Evolutionary conservation across 441 rosid species (phyloP), one percentile per base, ranked within the genome.

Genomic region (Gossypium armourianum): DNA sequence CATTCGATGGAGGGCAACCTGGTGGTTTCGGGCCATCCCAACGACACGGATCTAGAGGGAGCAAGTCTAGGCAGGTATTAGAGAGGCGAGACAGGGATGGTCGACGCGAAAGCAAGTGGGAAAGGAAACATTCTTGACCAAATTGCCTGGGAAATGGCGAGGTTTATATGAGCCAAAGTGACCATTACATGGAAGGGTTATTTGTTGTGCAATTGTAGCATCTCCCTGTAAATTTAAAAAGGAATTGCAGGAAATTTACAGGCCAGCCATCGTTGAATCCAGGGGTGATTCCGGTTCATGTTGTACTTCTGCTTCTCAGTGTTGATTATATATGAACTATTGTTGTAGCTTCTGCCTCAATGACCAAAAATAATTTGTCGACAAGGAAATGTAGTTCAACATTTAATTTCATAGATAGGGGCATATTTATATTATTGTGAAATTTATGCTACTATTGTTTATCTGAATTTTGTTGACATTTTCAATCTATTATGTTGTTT

Each of bases 91-190:
- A 88, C 54, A 85, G 92, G 63, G 96, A 86, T 43, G 82, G 88
- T 15, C 78, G 91, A 76, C 88, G 92, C 0, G 94, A 88, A 78
- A 93, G 97, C 54, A 90, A 90, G 79, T 90, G 97, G 97, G 94
- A 88, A 80, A 83, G 92, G 58, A 90, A 91, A 78, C 93, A 88
- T 78, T 86, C 72, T 68, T 84, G 80, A 75, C 23, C 40, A 15
- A 70, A 4, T 24, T 59, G 26, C 50, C 16, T 7, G 54, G 17
- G 15, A 40, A 52, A 68, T 70, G 66, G 55, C 56, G 1, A 19
- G 9, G n/a, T 6, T 59, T 1, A 10, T 28, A 24, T 4, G 15
- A 17, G 10, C 4, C 26, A 28, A 28, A 32, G 43, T 21, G 20
- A 6, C 56, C 53, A 23, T 47, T 12, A 7, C 20, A 13, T 65